These are phyloP conservation scores for Cadophora luteo-olivacea DNA, from an alignment of 2,329 filamentous ascomycete genomes.

Conservation along the genomic window DNA sequence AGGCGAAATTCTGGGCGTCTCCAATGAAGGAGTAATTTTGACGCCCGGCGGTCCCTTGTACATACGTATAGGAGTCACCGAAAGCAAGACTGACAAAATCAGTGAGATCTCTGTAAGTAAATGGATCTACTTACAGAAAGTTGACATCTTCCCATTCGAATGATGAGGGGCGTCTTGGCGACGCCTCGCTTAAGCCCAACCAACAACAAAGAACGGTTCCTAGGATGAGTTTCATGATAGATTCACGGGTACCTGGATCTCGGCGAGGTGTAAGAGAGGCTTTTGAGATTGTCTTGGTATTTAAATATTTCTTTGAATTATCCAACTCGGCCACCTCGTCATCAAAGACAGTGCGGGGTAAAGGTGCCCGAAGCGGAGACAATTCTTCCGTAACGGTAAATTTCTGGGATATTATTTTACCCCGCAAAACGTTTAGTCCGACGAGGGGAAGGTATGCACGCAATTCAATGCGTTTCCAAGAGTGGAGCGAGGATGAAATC, in stretches of 20 bases:
- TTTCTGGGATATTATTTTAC: neutral
- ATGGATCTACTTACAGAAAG: neutral
- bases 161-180: conserved; percentile 1
- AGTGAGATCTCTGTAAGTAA: neutral
- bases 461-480: neutral
- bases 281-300: no score
- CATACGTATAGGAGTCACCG: conserved; percentile 58
- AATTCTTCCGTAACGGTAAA: conserved; percentile 8
- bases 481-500: neutral
- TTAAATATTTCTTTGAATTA: neutral
- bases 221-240: conserved; percentile 15
- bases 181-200: conserved; percentile 11
- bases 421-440: neutral
- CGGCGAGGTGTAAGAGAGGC: no score
- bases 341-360: neutral
- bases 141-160: conserved; percentile 12
- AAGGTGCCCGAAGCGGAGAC: neutral
- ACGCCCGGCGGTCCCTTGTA: conserved; percentile 58
- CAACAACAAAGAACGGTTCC: conserved; percentile 7
- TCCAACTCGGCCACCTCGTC: neutral
- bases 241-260: neutral
- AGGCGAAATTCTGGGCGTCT: conserved; percentile 55
- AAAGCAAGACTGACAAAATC: conserved; percentile 51
- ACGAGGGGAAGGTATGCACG: neutral
- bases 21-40: conserved; percentile 61